Evolutionary conservation across 73 alveolate species (phyloP).

Genomic region (Breviolum minutum): DNA sequence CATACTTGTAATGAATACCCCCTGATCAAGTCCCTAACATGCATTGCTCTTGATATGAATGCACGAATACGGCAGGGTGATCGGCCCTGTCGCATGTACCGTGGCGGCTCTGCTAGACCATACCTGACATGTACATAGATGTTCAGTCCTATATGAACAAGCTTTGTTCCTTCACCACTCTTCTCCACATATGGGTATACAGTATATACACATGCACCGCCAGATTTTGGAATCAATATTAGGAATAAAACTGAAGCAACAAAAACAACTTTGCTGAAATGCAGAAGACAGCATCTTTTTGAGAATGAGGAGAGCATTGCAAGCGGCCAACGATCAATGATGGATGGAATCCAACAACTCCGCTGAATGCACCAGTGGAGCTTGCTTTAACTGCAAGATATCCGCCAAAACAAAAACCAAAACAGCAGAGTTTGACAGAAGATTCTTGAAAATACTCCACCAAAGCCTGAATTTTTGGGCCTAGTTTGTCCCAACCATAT

Average conservation of each 20-base stretch:
- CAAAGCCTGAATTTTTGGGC: constrained; percentile 38
- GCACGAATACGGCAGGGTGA: no score
- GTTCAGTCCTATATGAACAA: no score
- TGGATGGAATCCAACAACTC: constrained; percentile 76
- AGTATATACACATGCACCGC: not conserved
- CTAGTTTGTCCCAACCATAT: constrained; percentile 36
- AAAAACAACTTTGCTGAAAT: not conserved
- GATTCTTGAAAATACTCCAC: not conserved
- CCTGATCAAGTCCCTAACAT: no score
- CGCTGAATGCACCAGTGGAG: constrained; percentile 41
- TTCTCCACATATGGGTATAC: no score
- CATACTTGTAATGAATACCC: no score
- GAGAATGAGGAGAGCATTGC: constrained; percentile 18
- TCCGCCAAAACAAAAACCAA: constrained; percentile 66
- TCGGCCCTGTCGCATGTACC: no score
- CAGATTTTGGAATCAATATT: not conserved
- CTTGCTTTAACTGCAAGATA: constrained; percentile 37
- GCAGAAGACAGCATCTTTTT: not conserved
- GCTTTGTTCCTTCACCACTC: no score
- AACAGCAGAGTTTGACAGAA: not conserved
- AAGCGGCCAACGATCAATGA: constrained; percentile 25
- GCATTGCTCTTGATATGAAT: no score
- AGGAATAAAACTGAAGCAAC: not conserved
- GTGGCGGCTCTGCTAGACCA: no score
- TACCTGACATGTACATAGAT: no score